These are phyloP conservation scores for Zopfochytrium polystomum DNA, from an alignment of 371 early-diverging fungal species.

Conservation along the genomic window DNA sequence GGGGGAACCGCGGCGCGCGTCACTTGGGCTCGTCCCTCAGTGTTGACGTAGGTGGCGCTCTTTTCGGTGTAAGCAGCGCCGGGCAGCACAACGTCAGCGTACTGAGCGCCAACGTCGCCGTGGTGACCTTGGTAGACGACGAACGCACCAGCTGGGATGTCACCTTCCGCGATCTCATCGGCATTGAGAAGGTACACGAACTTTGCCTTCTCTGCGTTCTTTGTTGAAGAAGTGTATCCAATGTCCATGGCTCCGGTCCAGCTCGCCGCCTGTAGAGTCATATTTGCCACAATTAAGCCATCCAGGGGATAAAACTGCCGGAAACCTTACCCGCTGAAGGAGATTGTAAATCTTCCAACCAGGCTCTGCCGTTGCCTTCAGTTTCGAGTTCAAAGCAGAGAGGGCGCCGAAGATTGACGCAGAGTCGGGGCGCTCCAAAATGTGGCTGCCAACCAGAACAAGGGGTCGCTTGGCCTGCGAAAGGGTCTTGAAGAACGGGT, in stretches of 20 bases:
- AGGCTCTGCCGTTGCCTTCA: conserved; percentile 67
- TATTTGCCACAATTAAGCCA: conserved; percentile 7
- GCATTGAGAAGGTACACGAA: conserved; percentile 92
- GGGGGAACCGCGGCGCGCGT: conserved; percentile 91
- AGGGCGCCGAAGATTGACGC: conserved; percentile 66
- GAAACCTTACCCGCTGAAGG: conserved; percentile 84
- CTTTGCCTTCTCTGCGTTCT: conserved; percentile 46
- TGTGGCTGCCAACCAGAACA: conserved; percentile 83
- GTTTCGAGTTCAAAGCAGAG: conserved; percentile 53
- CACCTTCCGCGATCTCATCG: conserved; percentile 72
- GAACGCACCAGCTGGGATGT: conserved; percentile 87
- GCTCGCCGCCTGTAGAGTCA: conserved; percentile 60
- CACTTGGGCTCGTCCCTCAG: conserved; percentile 90
- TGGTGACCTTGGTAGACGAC: conserved; percentile 98
- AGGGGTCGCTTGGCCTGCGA: conserved; percentile 85
- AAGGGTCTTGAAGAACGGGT: conserved; percentile 74
- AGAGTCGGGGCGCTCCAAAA: conserved; percentile 72
- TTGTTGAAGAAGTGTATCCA: conserved; percentile 67
- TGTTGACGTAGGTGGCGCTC: conserved; percentile 90
- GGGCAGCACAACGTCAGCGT: conserved; percentile 93
- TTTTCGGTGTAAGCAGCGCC: conserved; percentile 97
- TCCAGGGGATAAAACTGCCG: conserved; percentile 20
- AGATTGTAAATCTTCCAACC: conserved; percentile 89
- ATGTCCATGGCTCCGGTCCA: conserved; percentile 88
- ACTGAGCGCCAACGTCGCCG: conserved; percentile 92